A percentile compares a stretch with the other conserved stretches of the same genome.
These are phyloP conservation scores for Biscogniauxia mediterranea DNA, from an alignment of 2,329 filamentous ascomycete species.

Conservation along the genomic window DNA sequence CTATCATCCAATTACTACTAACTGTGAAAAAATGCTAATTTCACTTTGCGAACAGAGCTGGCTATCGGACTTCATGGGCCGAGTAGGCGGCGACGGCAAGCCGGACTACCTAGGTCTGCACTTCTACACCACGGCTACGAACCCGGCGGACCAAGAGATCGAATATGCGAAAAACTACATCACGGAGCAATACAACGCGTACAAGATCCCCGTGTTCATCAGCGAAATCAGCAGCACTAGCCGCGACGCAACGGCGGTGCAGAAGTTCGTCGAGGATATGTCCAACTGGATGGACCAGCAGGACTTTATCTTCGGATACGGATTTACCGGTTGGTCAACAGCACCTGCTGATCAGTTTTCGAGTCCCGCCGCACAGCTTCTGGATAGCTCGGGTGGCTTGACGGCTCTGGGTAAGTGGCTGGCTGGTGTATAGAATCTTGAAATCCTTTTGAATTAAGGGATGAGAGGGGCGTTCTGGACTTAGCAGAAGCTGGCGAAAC, in stretches of 20 bases:
- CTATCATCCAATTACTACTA: too few species aligned
- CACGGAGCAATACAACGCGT: conserved; percentile 33
- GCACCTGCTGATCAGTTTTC: neutral
- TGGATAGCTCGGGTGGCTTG: neutral
- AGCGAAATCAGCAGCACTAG: conserved; percentile 42
- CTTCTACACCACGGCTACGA: conserved; percentile 34
- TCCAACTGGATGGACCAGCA: conserved; percentile 41
- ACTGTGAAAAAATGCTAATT: too few species aligned
- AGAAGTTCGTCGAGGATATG: conserved; percentile 38
- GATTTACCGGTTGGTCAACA: conserved; percentile 35
- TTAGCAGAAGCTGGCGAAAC: neutral
- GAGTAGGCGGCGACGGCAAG: conserved; percentile 27
- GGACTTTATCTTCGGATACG: conserved; percentile 41
- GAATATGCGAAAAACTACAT: conserved; percentile 38
- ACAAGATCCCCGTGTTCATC: conserved; percentile 32
- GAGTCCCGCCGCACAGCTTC: neutral
- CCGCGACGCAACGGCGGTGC: conserved; percentile 34
- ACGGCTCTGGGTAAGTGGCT: neutral
- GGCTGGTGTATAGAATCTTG: neutral
- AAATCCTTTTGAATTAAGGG: neutral
- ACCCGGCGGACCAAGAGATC: conserved; percentile 27
- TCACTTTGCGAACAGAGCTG: conserved; percentile 22
- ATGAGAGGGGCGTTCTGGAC: neutral
- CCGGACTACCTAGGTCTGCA: conserved; percentile 43
- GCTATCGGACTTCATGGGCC: conserved; percentile 38